Evolutionary conservation across 2,329 filamentous ascomycete genomes (phyloP).

Genomic region (Aspergillus hortae): DNA sequence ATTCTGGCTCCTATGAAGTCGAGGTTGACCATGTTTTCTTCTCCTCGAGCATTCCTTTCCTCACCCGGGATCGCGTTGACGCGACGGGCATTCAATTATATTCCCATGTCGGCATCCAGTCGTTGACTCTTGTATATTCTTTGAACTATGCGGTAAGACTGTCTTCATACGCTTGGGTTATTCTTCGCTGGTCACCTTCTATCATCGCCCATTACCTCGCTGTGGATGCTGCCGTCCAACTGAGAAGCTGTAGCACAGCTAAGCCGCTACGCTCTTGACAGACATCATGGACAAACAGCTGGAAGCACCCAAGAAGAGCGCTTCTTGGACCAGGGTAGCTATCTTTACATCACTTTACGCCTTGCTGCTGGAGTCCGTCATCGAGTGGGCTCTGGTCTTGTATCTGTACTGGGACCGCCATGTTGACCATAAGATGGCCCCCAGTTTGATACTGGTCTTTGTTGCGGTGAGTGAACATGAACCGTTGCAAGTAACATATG

Average conservation of each 20-base stretch:
- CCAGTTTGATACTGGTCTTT: conserved; percentile 34
- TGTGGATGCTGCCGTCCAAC: conserved; percentile 2
- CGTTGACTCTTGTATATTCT: not conserved
- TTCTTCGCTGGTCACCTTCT: not conserved
- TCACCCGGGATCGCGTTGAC: conserved; percentile 16
- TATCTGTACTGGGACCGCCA: conserved; percentile 31
- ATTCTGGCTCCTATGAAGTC: not conserved
- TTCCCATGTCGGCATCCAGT: conserved; percentile 5
- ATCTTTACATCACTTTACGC: conserved; percentile 36
- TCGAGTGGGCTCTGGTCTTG: conserved; percentile 31
- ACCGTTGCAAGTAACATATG: not conserved
- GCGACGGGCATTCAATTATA: conserved; percentile 11
- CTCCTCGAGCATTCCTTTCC: conserved; percentile 18
- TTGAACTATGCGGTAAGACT: not conserved
- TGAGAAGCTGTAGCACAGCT: conserved; percentile 6
- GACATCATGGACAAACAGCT: conserved; percentile 9
- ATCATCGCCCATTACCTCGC: not conserved
- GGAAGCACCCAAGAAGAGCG: conserved; percentile 20
- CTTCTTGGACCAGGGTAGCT: conserved; percentile 32
- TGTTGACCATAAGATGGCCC: conserved; percentile 38
- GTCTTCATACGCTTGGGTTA: not conserved
- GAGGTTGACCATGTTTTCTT: conserved; percentile 3
- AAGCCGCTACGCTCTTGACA: not conserved
- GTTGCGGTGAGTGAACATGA: conserved; percentile 28
- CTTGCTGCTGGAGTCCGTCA: conserved; percentile 32